Evolutionary conservation across 1,139 yeast species (phyloP).

Genomic region (Kluyveromyces marxianus): DNA sequence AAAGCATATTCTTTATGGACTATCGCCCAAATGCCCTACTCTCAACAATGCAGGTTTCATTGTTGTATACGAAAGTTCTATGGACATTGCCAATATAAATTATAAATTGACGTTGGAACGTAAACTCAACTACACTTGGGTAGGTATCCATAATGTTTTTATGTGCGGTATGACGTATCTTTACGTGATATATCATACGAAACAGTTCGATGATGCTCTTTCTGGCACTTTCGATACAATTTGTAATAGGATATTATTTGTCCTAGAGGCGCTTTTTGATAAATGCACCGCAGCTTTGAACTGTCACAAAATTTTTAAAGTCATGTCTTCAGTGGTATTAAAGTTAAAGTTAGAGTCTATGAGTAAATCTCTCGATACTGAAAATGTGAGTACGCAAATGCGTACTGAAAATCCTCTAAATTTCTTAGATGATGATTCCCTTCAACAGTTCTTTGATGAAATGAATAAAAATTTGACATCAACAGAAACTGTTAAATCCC

Average conservation of each 20-base stretch:
- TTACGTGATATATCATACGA: constrained; percentile 65
- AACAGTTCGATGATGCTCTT: constrained; percentile 41
- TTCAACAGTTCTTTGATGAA: constrained; percentile 23
- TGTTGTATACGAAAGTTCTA: constrained; percentile 57
- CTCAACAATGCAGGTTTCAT: constrained; percentile 47
- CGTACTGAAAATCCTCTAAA: constrained; percentile 7
- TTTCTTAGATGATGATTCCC: constrained; percentile 15
- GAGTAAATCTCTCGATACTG: not conserved
- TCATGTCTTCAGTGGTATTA: constrained; percentile 63
- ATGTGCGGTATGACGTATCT: constrained; percentile 85
- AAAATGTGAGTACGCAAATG: constrained; percentile 4
- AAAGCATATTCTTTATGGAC: constrained; percentile 61
- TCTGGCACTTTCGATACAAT: constrained; percentile 47
- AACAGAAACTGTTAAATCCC: constrained; percentile 7
- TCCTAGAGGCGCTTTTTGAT: constrained; percentile 54
- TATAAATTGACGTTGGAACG: constrained; percentile 46
- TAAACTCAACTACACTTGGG: constrained; percentile 83
- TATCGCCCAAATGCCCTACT: constrained; percentile 60
- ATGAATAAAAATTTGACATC: constrained; percentile 17
- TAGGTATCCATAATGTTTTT: constrained; percentile 80
- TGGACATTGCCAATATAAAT: constrained; percentile 59
- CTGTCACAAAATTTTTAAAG: constrained; percentile 66
- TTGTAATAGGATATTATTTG: constrained; percentile 51
- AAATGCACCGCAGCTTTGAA: constrained; percentile 73
- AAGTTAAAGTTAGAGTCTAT: constrained; percentile 46